A percentile compares a stretch with the other conserved stretches of the same genome.
These are phyloP conservation scores for Phytopythium litorale DNA, from an alignment of 352 stramenopile genomes.

Conservation along the genomic window DNA sequence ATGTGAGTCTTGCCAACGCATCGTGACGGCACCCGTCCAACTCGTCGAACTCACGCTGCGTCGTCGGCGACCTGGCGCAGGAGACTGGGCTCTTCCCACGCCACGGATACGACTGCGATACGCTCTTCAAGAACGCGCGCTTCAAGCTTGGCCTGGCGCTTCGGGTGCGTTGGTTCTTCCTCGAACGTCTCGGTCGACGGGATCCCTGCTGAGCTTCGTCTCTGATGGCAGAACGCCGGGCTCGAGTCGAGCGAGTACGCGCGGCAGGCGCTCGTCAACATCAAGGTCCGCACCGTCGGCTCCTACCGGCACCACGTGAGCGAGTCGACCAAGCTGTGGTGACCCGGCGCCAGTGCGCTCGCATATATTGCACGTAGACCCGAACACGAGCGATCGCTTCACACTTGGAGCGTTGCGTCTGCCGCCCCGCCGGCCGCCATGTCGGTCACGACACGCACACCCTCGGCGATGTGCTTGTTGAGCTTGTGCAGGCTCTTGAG, in stretches of 20 bases:
- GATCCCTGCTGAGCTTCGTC: not conserved
- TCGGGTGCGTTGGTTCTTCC: conserved; percentile 23
- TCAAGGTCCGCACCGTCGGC: conserved; percentile 67
- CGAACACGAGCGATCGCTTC: not conserved
- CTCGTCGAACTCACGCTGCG: not conserved
- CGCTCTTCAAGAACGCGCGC: conserved; percentile 76
- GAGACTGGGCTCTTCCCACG: conserved; percentile 67
- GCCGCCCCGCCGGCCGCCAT: conserved; percentile 14
- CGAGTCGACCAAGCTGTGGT: conserved; percentile 64
- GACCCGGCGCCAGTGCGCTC: conserved; percentile 1
- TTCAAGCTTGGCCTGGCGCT: conserved; percentile 77
- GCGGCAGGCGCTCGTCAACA: conserved; percentile 52
- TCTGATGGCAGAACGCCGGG: conserved; percentile 40
- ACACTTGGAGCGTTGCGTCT: not conserved
- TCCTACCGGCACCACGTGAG: conserved; percentile 63
- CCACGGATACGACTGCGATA: conserved; percentile 73
- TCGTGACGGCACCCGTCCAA: not conserved
- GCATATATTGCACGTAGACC: not conserved
- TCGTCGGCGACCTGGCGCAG: conserved; percentile 13
- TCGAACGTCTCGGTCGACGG: not conserved
- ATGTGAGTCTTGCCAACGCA: conserved; percentile 20
- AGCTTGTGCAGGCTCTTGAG: conserved; percentile 47
- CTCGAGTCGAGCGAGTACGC: conserved; percentile 65
- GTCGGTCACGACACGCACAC: conserved; percentile 32
- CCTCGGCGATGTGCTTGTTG: conserved; percentile 36